Conservation (phyloP, 805 yeast genomes). For the Teunomyces cretensis region DNA sequence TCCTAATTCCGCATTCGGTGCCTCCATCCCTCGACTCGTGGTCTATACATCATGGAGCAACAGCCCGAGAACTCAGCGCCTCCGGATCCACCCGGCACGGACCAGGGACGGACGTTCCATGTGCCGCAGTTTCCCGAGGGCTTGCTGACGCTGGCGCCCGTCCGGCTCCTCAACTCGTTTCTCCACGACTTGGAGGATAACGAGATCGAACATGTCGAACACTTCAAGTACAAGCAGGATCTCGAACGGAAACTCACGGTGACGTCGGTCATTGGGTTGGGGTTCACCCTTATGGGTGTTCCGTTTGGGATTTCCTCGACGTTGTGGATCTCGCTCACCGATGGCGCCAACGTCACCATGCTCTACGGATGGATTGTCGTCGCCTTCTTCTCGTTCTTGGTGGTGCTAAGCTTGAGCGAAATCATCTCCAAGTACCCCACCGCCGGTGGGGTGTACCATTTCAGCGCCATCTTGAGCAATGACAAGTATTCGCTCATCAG, state of each 20-base stretch:
- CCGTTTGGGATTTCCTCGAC: conserved; percentile 78
- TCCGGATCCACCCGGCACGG: background rate
- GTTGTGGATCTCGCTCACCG: conserved; percentile 65
- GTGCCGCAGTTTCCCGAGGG: background rate
- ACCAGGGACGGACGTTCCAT: background rate
- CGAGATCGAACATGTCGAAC: conserved; percentile 59
- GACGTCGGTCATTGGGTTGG: conserved; percentile 70
- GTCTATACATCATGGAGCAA: background rate
- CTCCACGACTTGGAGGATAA: conserved; percentile 35
- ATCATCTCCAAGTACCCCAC: conserved; percentile 76
- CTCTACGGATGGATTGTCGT: conserved; percentile 73
- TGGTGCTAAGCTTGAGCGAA: conserved; percentile 73
- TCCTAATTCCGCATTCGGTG: too few species aligned
- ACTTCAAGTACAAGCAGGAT: conserved; percentile 72
- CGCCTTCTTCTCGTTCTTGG: conserved; percentile 59
- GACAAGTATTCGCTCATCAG: conserved; percentile 54
- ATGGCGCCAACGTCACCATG: conserved; percentile 77
- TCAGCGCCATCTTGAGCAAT: conserved; percentile 68
- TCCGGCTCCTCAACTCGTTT: conserved; percentile 6
- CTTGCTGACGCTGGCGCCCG: conserved; percentile 4
- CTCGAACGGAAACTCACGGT: conserved; percentile 67
- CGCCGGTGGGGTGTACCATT: conserved; percentile 75
- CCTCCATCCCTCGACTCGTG: too few species aligned
- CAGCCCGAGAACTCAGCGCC: background rate
- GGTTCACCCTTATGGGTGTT: conserved; percentile 80